phyloP scores from a whole-genome alignment of 768 basidiomycete genomes.

The Rhizopogon vinicolor region DNA sequence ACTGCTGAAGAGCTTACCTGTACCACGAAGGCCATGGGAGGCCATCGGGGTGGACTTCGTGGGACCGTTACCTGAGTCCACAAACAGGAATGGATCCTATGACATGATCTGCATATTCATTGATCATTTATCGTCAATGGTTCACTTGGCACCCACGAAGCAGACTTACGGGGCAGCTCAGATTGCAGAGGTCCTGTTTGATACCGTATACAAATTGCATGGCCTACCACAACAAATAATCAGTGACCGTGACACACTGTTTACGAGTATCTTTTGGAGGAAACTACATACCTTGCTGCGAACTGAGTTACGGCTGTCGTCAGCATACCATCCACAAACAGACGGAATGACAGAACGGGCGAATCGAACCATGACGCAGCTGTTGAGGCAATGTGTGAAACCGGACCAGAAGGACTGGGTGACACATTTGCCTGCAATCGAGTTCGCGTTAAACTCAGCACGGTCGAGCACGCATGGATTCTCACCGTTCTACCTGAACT shows the following conservation, averaged over 20 bases:
- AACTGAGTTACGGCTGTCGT: conserved; percentile 28
- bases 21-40: conserved; percentile 23
- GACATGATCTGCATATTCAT: conserved; percentile 15
- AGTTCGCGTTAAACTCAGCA: conserved; percentile 18
- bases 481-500: conserved; percentile 18
- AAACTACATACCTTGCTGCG: conserved; percentile 19
- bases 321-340: conserved; percentile 38
- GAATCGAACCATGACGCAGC: conserved; percentile 26
- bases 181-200: conserved; percentile 22
- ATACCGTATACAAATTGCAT: conserved; percentile 23
- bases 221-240: conserved; percentile 24
- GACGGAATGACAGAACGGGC: conserved; percentile 28
- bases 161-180: conserved; percentile 17
- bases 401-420: conserved; percentile 25
- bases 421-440: conserved; percentile 4
- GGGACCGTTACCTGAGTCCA: conserved; percentile 24
- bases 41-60: conserved; percentile 38
- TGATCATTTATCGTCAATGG: conserved; percentile 16
- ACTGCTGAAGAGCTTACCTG: background rate
- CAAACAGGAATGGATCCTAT: conserved; percentile 17
- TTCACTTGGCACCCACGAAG: conserved; percentile 16
- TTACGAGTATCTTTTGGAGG: conserved; percentile 33
- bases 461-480: conserved; percentile 9
- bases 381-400: conserved; percentile 18
- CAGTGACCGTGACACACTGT: conserved; percentile 27